Percentiles rank a stretch among this genome's conserved stretches.
Conservation (phyloP, 1,284 basidiomycete genomes). For the Ceratorhiza oryzae-sativae region DNA sequence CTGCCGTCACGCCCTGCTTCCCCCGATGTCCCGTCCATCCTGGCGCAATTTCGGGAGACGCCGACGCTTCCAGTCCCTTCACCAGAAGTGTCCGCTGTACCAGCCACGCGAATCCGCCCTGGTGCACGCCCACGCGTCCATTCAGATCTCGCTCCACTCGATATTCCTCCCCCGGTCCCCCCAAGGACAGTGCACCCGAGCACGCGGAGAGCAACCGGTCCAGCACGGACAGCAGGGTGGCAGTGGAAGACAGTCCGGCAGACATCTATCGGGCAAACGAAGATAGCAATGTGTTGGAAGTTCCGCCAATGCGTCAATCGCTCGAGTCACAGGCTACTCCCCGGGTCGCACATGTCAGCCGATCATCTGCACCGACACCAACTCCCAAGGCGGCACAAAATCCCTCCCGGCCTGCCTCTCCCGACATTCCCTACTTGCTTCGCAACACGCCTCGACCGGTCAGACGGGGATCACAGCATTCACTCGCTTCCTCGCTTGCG, state of each 20-base stretch:
- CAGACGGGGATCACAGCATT: background rate
- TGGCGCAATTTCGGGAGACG: slow-evolving; percentile 5
- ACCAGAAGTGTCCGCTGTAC: background rate
- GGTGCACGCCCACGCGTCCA: slow-evolving; percentile 17
- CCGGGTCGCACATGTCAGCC: background rate
- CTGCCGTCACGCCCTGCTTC: background rate
- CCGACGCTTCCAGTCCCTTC: background rate
- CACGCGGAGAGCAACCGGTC: background rate
- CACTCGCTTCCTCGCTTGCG: background rate
- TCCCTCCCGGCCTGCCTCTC: slow-evolving; percentile 8
- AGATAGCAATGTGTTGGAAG: slow-evolving; percentile 4
- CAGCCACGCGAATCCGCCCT: slow-evolving; percentile 2
- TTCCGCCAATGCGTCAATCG: slow-evolving; percentile 1
- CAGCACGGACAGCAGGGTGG: slow-evolving; percentile 19
- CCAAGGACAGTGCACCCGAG: background rate
- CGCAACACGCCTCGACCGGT: slow-evolving; percentile 27
- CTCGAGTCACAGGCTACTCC: slow-evolving; percentile 26
- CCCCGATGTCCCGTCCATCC: slow-evolving; percentile 13
- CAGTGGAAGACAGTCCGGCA: background rate
- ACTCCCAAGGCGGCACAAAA: background rate
- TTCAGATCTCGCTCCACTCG: slow-evolving; percentile 12
- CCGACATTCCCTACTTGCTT: slow-evolving; percentile 26
- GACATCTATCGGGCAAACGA: background rate
- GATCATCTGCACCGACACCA: background rate
- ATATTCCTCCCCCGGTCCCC: background rate